Evolutionary conservation across 2,329 filamentous ascomycete genomes (phyloP).

Genomic region (Chaetomium strumarium): DNA sequence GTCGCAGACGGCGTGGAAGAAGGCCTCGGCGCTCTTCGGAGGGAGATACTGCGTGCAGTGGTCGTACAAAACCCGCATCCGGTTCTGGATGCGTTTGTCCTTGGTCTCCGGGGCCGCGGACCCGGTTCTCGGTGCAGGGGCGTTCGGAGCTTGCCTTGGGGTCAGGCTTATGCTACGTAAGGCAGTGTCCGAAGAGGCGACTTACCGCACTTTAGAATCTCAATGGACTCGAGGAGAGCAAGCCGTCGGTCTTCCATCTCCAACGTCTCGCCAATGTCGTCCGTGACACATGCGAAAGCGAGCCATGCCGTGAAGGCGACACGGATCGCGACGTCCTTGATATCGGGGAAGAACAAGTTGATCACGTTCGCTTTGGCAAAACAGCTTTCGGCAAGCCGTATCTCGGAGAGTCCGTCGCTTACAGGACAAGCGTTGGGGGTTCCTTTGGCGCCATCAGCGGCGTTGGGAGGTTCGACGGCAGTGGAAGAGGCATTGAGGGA

Average conservation of each 20-base stretch:
- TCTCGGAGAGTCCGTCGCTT: too few relatives aligned
- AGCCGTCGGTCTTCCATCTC: not conserved
- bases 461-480: too few relatives aligned
- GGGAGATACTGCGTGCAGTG: slow-evolving; percentile 10
- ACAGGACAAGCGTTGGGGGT: too few relatives aligned
- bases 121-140: too few relatives aligned
- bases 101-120: too few relatives aligned
- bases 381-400: too few relatives aligned
- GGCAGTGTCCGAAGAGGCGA: not conserved
- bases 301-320: slow-evolving; percentile 17
- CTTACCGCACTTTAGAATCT: slow-evolving; percentile 3
- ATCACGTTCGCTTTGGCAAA: slow-evolving; percentile 6
- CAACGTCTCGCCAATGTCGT: slow-evolving; percentile 14
- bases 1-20: slow-evolving; percentile 7
- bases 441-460: too few relatives aligned
- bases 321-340: slow-evolving; percentile 1
- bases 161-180: too few relatives aligned
- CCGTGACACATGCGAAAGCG: slow-evolving; percentile 15
- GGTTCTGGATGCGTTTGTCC: too few relatives aligned
- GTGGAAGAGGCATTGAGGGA: too few relatives aligned
- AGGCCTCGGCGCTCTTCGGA: not conserved
- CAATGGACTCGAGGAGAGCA: slow-evolving; percentile 6
- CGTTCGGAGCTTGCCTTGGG: not conserved
- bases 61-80: too few relatives aligned
- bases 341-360: slow-evolving; percentile 17